Percentiles rank a stretch among this genome's conserved stretches.
Evolutionary conservation across 805 yeast species (phyloP).

Genomic region (Metschnikowia corniflorae): DNA sequence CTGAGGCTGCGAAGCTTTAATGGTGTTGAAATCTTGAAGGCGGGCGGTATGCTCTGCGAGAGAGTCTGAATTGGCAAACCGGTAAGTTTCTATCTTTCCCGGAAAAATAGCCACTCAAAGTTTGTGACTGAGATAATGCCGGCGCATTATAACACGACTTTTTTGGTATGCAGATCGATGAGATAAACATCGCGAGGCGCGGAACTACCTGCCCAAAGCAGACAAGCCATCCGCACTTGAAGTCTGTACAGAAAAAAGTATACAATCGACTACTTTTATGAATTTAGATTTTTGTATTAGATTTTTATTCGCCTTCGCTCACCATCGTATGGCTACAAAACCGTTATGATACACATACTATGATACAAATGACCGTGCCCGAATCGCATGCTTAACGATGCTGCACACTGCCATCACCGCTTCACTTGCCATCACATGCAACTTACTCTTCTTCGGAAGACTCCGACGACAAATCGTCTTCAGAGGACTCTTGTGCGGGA

Average conservation of each 20-base stretch:
- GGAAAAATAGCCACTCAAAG: too few relatives aligned
- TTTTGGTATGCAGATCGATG: too few relatives aligned
- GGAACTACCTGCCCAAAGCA: slow-evolving; percentile 5
- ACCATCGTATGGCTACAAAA: neutral
- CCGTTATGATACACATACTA: slow-evolving; percentile 19
- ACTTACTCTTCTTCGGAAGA: slow-evolving; percentile 69
- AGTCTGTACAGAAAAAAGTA: too few relatives aligned
- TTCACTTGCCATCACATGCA: neutral
- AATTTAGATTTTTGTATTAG: neutral
- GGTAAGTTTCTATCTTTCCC: too few relatives aligned
- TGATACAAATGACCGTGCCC: slow-evolving; percentile 10
- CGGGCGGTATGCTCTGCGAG: too few relatives aligned
- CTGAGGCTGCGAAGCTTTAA: too few relatives aligned
- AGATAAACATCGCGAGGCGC: slow-evolving; percentile 2
- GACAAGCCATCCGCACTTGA: neutral
- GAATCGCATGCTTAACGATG: too few relatives aligned
- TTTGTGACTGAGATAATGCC: too few relatives aligned
- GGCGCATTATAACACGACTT: too few relatives aligned
- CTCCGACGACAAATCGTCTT: slow-evolving; percentile 51
- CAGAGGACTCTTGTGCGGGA: slow-evolving; percentile 42
- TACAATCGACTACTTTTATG: too few relatives aligned
- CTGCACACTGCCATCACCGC: neutral
- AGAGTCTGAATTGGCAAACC: too few relatives aligned
- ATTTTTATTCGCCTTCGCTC: neutral
- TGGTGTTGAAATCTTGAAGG: too few relatives aligned